Percentiles rank a stretch among this genome's conserved stretches.
phyloP scores from a whole-genome alignment of 1,139 yeast species.

The Blastobotrys petasosporus region DNA sequence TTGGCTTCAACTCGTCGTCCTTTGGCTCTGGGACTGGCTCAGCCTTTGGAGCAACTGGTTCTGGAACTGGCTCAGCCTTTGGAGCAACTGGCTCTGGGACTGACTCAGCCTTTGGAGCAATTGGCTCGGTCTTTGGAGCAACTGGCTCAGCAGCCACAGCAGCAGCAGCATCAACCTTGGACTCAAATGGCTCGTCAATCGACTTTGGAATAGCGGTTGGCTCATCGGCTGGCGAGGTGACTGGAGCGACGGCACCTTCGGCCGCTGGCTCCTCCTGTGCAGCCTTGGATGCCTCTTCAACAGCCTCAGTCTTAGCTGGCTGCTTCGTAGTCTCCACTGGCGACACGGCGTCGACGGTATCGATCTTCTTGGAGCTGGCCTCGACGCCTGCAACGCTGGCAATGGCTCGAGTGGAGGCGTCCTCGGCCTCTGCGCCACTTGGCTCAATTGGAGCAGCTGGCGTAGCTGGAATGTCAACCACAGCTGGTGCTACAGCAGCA shows the following conservation, averaged over 20 bases:
- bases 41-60: conserved; percentile 4
- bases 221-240: conserved; percentile 4
- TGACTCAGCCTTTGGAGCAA: not conserved
- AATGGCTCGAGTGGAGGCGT: conserved; percentile 1
- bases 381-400: too few species aligned
- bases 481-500: not conserved
- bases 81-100: not conserved
- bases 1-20: not conserved
- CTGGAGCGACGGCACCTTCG: conserved; percentile 3
- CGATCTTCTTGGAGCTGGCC: too few species aligned
- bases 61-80: conserved; percentile 2
- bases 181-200: not conserved
- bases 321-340: not conserved
- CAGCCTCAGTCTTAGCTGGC: not conserved
- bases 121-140: not conserved
- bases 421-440: not conserved
- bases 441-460: not conserved
- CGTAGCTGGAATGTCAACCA: not conserved
- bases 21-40: conserved; percentile 2
- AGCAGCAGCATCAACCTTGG: conserved; percentile 7
- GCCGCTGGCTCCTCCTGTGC: conserved; percentile 9
- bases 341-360: too few species aligned
- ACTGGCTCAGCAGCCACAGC: conserved; percentile 9
- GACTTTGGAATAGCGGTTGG: not conserved
- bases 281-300: conserved; percentile 7